Base-by-base conservation (phyloP, 2,329 filamentous ascomycete genomes). In the Aschersonia sp. region DNA sequence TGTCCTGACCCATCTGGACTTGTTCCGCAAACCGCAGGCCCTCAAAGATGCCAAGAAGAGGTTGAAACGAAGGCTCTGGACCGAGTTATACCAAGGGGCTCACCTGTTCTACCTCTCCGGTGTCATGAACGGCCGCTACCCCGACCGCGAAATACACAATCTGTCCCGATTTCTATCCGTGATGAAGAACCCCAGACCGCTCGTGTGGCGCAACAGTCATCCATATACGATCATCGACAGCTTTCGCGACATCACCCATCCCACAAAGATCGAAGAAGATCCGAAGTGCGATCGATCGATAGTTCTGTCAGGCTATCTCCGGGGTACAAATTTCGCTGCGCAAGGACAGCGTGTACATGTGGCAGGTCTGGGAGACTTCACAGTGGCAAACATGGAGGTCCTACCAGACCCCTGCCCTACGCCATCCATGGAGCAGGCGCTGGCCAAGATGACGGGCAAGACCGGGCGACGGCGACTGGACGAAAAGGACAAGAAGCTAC, bases 111-210 rank as follows among this genome's bases (percentile, higher is more conserved):
- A 97, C 59, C 76, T 98, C 5, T 95, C 87, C 1, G 92, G 92
- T 58, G 89, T 98, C 37, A 84, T 97, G 56, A 98, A 98, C 63
- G 92, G 92, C 41, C 77, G 92, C 53, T 98, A 98, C 59, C 94
- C 92, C 0, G 92, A 98, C 63, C 81, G 94, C 53, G 94, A 98
- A 66, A 81, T 98, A 12, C 86, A 97, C 68, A 98, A 98, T 60
- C 66, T 98, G 47, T 94, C 87, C 11, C 80, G 94, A 48, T 98
- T 98, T 64, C 73, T 98, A 54, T 94, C 87, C 22, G 88, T 98
- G 54, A 98, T 98, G 94, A 98, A 98, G 73, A 98, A 95, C 61
- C 90, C 94, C 5, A 77, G 92, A 50, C 92, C 92, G n/a, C 72
- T 98, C 32, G 74, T 98, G 41, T 98, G 92, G 90, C 78, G 94